Evolutionary conservation across 441 rosid genomes (phyloP).

Genomic region (Populus hybrid): DNA sequence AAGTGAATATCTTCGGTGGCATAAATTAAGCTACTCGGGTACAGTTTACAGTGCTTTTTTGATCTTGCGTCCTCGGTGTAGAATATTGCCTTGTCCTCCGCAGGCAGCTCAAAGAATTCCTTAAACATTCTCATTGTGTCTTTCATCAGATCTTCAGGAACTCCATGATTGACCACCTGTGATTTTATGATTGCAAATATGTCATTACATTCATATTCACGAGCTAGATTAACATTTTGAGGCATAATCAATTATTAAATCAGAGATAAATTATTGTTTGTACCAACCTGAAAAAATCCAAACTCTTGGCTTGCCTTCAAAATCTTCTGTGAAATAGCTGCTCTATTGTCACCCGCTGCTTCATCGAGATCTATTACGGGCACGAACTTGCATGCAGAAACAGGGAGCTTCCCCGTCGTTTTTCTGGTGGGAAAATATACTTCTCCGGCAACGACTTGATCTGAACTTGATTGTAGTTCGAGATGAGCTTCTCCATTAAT

Average conservation of each 20-base stretch:
- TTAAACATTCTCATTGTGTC: neutral
- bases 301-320: slow-evolving; percentile 5
- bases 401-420: neutral
- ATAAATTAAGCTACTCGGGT: slow-evolving; percentile 14
- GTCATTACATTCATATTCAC: neutral
- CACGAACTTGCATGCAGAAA: neutral
- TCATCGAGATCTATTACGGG: neutral
- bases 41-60: neutral
- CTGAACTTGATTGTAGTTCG: neutral
- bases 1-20: slow-evolving; percentile 24
- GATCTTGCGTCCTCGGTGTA: slow-evolving; percentile 22
- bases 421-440: neutral
- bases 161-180: slow-evolving; percentile 11
- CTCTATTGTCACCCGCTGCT: neutral
- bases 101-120: slow-evolving; percentile 34
- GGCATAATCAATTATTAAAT: too few species aligned
- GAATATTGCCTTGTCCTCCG: slow-evolving; percentile 25
- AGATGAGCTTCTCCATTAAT: neutral
- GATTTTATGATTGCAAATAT: neutral
- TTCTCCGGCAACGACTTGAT: neutral
- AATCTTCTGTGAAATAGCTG: neutral
- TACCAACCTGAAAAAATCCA: neutral
- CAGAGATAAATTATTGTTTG: neutral
- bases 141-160: neutral
- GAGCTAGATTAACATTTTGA: neutral